phyloP scores from a whole-genome alignment of 805 yeast species.

The Lipomyces japonicus region DNA sequence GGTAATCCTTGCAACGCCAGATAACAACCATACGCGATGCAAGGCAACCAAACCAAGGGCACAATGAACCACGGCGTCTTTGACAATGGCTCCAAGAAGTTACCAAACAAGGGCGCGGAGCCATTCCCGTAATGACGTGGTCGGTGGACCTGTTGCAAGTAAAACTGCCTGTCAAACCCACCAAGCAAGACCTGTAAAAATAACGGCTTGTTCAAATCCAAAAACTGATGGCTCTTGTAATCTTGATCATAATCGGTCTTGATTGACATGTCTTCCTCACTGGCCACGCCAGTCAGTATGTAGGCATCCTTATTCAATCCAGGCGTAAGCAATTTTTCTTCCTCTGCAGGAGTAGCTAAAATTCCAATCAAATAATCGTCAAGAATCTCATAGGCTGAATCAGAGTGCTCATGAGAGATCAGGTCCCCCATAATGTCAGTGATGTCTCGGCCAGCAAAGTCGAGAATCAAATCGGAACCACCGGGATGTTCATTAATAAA shows the following conservation, averaged over 20 bases:
- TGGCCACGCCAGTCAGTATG: slow-evolving; percentile 51
- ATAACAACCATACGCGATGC: slow-evolving; percentile 58
- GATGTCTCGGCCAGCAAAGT: slow-evolving; percentile 40
- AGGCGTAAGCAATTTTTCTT: slow-evolving; percentile 56
- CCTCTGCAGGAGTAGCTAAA: slow-evolving; percentile 77
- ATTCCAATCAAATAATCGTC: slow-evolving; percentile 80
- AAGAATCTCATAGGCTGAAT: slow-evolving; percentile 78
- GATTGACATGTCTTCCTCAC: slow-evolving; percentile 66
- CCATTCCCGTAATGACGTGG: slow-evolving; percentile 98
- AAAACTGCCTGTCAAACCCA: slow-evolving; percentile 78
- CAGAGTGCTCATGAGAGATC: slow-evolving; percentile 72
- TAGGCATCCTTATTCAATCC: slow-evolving; percentile 39
- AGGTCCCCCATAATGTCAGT: slow-evolving; percentile 76
- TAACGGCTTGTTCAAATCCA: slow-evolving; percentile 80
- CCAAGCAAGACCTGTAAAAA: slow-evolving; percentile 74
- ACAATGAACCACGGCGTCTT: slow-evolving; percentile 94
- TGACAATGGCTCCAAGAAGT: slow-evolving; percentile 86
- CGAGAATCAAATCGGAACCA: slow-evolving; percentile 53
- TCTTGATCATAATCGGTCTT: slow-evolving; percentile 77
- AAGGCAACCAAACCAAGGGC: slow-evolving; percentile 84
- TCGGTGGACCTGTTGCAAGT: slow-evolving; percentile 92
- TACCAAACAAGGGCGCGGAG: slow-evolving; percentile 93
- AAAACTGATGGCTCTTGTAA: slow-evolving; percentile 70
- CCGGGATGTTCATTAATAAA: slow-evolving; percentile 73
- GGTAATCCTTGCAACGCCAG: slow-evolving; percentile 55